A percentile compares a stretch with the other conserved stretches of the same genome.
These are phyloP conservation scores for Alternaria brassicae DNA, from an alignment of 2,329 filamentous ascomycete species.

Conservation along the genomic window DNA sequence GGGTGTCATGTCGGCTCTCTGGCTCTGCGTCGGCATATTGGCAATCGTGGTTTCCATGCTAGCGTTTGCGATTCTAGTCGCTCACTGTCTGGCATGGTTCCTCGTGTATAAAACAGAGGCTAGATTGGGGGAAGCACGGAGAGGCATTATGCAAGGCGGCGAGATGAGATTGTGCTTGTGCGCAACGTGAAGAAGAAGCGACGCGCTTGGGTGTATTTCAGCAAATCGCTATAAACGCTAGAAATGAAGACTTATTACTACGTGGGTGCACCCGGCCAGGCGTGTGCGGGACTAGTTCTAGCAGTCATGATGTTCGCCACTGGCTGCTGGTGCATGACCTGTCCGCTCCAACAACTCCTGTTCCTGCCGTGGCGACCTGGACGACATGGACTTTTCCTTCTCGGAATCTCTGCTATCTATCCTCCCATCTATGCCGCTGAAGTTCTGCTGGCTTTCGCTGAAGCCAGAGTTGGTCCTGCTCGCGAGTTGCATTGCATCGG, in stretches of 20 bases:
- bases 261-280: neutral
- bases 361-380: neutral
- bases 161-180: constrained; percentile 46
- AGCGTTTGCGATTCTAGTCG: constrained; percentile 30
- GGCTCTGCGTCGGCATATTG: constrained; percentile 12
- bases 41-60: constrained; percentile 26
- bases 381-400: neutral
- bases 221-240: constrained; percentile 1
- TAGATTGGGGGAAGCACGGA: constrained; percentile 31
- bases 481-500: neutral
- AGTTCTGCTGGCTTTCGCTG: neutral
- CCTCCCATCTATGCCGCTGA: constrained; percentile 19
- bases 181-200: constrained; percentile 1
- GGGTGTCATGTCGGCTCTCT: constrained; percentile 1
- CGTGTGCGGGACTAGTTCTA: neutral
- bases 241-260: neutral
- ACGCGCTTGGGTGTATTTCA: neutral
- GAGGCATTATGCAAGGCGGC: constrained; percentile 33
- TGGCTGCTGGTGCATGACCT: neutral
- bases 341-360: neutral
- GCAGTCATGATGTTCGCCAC: neutral
- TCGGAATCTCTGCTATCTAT: neutral
- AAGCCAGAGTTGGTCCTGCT: constrained; percentile 18
- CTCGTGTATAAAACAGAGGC: constrained; percentile 41
- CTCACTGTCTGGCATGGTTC: constrained; percentile 38